Base-by-base conservation (phyloP, 2,329 filamentous ascomycete species). In the Arthroderma sp. region DNA sequence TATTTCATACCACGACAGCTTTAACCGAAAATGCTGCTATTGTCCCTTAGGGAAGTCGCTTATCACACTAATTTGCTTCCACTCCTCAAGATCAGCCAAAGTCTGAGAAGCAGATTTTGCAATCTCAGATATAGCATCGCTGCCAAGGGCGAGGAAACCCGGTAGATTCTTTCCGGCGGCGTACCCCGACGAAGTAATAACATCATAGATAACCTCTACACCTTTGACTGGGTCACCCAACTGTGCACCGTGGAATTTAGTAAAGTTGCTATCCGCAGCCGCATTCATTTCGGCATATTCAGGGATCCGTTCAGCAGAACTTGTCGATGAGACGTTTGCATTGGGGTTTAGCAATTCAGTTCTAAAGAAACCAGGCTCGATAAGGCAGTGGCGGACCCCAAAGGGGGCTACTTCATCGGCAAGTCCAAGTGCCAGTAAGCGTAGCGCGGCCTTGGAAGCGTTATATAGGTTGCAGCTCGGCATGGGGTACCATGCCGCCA, bases 71-170 rank as follows among this genome's bases (percentile, higher is more conserved):
- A 51, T 39, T 38, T 50, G 36, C 33, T 49, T 32, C 73, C 73
- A 77, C 46, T 73, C 69, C 36, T 70, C 59, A 48, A 77, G 46
- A 10, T 71, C 47, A 48, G 56, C 54, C 41, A 71, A 39, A 0
- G 69, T 71, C 6, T 56, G 52, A 37, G 61, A 55, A 45, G 68
- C 68, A 60, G 72, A 71, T 1, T 49, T 53, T 43, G 38, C 38
- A 30, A 40, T 40, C 38, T 40, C 38, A 6, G 22, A 4, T 30
- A 29, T 30, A 15, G 50, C 44, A 47, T 52, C 39, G 31, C 49
- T 48, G 1, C 61, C 61, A 4, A 64, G 45, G 1, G 58, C 55
- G 27, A 62, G 32, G 28, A 56, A 46, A 6, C 43, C 47, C 1
- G 61, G 60, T 29, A 54, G 36, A 2, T 49, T 42, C 9, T 49